Base-by-base conservation (phyloP, 768 basidiomycete genomes). In the Termitomyces titanicus region DNA sequence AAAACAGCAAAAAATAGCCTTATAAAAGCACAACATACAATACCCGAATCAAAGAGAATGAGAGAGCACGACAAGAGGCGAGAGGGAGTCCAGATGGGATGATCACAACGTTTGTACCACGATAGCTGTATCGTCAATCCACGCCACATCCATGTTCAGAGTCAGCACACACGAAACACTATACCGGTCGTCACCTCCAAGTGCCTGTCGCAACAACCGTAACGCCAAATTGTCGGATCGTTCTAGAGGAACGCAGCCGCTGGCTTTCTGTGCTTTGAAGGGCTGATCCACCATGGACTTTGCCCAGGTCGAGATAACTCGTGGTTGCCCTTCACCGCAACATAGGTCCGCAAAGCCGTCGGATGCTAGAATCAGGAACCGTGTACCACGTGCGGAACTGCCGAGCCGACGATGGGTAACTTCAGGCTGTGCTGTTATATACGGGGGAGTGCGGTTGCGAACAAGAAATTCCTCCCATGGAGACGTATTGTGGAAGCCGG, bases 81-180 rank as follows among this genome's bases (percentile, higher is more conserved):
- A 33, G 25, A 35, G 31, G 22, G 18, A 39, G 12, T 37, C 35
- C 49, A 34, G 17, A 39, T 18, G 47, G 18, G 54, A 35, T 9
- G 27, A 49, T 77, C 66, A 85, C 34, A 85, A 66, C 39, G 77
- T 79, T 56, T 84, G 83, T 53, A 87, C 85, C 53, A 87, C 74
- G 54, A 88, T 79, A 9, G 84, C 74, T 9, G 85, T 82, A 66
- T 88, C 86, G 58, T 88, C 86, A 56, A 88, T 74, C 85, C 86
- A 88, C 17, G 81, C 77, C 39, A 70, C 71, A 53, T 84, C 81
- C 79, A 85, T 78, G 62, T 88, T 82, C 63, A 86, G 67, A 33
- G 83, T 86, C 69, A 87, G 66, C 53, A 80, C 78, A 55, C 76
- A 76, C 35, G 84, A 85, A 39, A 86, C 81, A 35, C 72, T 69